Percentiles rank a stretch among this genome's conserved stretches.
Evolutionary conservation across 371 early-diverging fungal genomes (phyloP).

Genomic region (Mucor lusitanicus): DNA sequence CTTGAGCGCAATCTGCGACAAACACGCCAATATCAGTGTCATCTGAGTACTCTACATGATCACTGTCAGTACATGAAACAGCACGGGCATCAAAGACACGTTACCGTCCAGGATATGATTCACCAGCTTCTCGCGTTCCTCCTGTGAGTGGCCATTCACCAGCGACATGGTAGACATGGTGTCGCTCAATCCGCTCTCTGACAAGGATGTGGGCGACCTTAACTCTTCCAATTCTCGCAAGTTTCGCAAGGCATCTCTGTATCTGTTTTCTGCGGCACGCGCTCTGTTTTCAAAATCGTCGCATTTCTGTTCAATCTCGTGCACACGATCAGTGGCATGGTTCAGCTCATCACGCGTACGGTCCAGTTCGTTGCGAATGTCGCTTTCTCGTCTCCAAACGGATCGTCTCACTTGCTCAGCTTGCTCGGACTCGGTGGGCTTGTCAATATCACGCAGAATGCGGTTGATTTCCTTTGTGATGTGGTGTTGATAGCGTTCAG

Average conservation of each 20-base stretch:
- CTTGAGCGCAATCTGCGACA: conserved; percentile 69
- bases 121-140: conserved; percentile 22
- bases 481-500: conserved; percentile 63
- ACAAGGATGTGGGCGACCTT: conserved; percentile 1
- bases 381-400: conserved; percentile 52
- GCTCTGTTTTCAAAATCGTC: conserved; percentile 42
- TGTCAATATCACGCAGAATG: conserved; percentile 66
- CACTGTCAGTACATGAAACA: background rate
- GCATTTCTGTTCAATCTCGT: conserved; percentile 39
- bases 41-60: conserved; percentile 57
- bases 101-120: conserved; percentile 31
- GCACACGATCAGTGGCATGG: conserved; percentile 31
- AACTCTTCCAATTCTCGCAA: conserved; percentile 31
- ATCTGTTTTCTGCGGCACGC: conserved; percentile 35
- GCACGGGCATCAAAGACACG: background rate
- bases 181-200: conserved; percentile 3
- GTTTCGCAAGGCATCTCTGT: conserved; percentile 32
- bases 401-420: conserved; percentile 46
- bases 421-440: conserved; percentile 39
- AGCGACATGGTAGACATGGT: background rate
- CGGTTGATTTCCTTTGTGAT: conserved; percentile 77
- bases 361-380: conserved; percentile 45
- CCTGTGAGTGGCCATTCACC: background rate
- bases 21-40: conserved; percentile 71
- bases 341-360: conserved; percentile 34